These are phyloP conservation scores for Thielaviopsis ethacetica DNA, from an alignment of 2,329 filamentous ascomycete species.

Conservation along the genomic window DNA sequence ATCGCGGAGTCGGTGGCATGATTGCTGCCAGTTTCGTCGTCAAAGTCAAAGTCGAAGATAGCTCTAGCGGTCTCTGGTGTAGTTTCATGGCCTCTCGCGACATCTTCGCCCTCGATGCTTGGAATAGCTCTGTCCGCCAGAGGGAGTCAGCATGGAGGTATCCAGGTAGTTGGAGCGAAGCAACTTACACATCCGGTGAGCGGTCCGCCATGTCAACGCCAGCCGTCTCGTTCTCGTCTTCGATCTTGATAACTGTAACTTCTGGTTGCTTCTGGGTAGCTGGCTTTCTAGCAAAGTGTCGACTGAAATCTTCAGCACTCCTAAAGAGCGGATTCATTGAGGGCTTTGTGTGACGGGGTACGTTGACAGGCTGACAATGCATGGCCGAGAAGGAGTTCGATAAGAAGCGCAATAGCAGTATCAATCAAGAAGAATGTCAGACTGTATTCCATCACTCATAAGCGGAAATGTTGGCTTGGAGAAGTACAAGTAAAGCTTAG, in stretches of 20 bases:
- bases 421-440: neutral
- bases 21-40: neutral
- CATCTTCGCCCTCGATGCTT: neutral
- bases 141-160: neutral
- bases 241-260: neutral
- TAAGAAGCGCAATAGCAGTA: neutral
- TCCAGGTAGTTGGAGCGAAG: neutral
- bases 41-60: constrained; percentile 8
- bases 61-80: neutral
- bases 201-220: neutral
- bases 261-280: neutral
- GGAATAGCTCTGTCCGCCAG: neutral
- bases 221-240: neutral
- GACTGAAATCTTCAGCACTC: neutral
- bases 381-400: neutral
- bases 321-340: neutral
- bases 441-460: neutral
- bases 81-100: neutral
- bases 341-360: neutral
- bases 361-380: neutral
- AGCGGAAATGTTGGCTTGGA: neutral
- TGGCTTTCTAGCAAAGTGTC: neutral
- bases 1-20: neutral
- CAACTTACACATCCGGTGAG: neutral
- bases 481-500: neutral